Percentiles rank a stretch among this genome's conserved stretches.
These are phyloP conservation scores for Alternaria ventricosa DNA, from an alignment of 2,329 filamentous ascomycete species.

Conservation along the genomic window DNA sequence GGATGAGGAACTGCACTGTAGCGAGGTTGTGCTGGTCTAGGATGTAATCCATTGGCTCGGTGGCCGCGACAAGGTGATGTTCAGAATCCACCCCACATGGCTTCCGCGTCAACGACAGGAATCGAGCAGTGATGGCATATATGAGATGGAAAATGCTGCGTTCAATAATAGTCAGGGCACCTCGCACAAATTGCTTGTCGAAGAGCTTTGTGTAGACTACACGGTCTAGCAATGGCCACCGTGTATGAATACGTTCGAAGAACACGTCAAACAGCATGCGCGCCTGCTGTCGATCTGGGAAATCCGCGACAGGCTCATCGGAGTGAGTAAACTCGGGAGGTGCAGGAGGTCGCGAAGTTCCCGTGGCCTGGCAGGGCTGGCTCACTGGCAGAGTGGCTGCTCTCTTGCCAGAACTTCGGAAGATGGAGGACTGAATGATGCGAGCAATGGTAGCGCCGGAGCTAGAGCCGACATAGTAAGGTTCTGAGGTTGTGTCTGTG, in stretches of 20 bases:
- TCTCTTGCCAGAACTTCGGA: conserved; percentile 15
- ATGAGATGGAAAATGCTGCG: conserved; percentile 33
- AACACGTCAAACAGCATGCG: conserved; percentile 33
- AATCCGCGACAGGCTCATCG: not conserved
- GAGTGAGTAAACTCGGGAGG: conserved; percentile 8
- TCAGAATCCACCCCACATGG: conserved; percentile 33
- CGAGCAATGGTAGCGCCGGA: conserved; percentile 38
- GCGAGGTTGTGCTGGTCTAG: conserved; percentile 32
- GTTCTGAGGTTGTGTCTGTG: conserved; percentile 29
- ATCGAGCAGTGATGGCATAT: conserved; percentile 36
- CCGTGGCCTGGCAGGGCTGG: not conserved
- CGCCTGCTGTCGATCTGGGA: conserved; percentile 23
- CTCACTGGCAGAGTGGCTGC: not conserved
- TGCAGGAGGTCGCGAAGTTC: not conserved
- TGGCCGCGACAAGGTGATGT: conserved; percentile 29
- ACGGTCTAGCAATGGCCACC: conserved; percentile 35
- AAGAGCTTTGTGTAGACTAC: conserved; percentile 30
- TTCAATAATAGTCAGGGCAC: conserved; percentile 26
- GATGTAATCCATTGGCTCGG: conserved; percentile 33
- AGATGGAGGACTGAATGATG: conserved; percentile 35
- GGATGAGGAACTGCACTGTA: conserved; percentile 33
- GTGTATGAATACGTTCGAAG: conserved; percentile 34
- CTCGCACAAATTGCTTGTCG: conserved; percentile 27
- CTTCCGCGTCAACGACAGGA: conserved; percentile 34
- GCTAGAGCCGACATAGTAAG: conserved; percentile 37